phyloP scores from a whole-genome alignment of 208 protist genomes.

The Crithidia thermophila region DNA sequence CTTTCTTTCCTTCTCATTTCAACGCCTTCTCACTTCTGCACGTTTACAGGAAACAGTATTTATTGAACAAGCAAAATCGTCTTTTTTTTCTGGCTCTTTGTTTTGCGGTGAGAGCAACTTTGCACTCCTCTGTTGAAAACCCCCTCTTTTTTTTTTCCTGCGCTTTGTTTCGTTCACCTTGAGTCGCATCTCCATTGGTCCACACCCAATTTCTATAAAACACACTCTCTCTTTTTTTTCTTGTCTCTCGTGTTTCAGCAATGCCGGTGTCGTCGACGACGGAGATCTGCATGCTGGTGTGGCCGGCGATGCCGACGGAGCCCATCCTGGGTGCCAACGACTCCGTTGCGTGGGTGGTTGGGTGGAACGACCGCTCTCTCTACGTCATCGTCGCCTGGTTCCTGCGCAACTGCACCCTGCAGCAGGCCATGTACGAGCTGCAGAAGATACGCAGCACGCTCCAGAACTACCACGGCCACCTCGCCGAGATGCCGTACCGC shows the following conservation, averaged over 20 bases:
- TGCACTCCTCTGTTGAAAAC: not conserved
- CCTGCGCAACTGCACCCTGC: constrained; percentile 41
- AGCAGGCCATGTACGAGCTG: constrained; percentile 43
- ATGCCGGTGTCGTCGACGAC: constrained; percentile 37
- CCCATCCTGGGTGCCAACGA: constrained; percentile 22
- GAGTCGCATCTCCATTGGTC: too few relatives aligned
- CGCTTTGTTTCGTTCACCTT: too few relatives aligned
- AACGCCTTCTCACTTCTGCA: not conserved
- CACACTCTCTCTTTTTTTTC: too few relatives aligned
- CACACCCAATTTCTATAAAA: too few relatives aligned
- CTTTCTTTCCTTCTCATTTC: not conserved
- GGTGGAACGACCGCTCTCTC: constrained; percentile 82
- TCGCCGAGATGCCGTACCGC: constrained; percentile 34
- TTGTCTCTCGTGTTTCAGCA: not conserved
- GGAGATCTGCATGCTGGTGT: constrained; percentile 80
- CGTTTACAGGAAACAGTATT: too few relatives aligned
- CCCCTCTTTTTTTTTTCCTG: not conserved
- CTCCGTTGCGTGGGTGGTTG: constrained; percentile 66
- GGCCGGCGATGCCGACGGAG: constrained; percentile 44
- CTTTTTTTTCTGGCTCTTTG: not conserved
- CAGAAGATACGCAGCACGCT: constrained; percentile 38
- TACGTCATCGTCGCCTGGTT: constrained; percentile 68
- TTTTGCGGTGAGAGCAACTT: not conserved
- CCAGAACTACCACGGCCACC: constrained; percentile 10
- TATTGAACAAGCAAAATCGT: not conserved